These are phyloP conservation scores for Coelastrella sp. DNA, from an alignment of 139 green algal species.

Conservation along the genomic window DNA sequence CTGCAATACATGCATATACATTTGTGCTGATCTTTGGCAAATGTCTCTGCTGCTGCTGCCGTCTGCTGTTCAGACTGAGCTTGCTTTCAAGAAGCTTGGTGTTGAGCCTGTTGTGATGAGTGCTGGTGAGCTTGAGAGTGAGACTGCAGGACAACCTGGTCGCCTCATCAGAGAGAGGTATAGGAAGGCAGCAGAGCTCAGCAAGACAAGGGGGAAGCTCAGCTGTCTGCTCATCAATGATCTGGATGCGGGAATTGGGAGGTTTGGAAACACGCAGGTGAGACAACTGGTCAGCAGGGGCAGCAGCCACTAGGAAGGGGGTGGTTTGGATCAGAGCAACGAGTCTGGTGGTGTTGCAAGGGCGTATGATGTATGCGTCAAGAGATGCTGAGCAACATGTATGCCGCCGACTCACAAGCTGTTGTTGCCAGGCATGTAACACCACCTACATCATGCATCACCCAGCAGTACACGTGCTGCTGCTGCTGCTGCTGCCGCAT, in stretches of 20 bases:
- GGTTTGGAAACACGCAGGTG: constrained; percentile 83
- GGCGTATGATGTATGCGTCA: no score
- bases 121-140: constrained; percentile 86
- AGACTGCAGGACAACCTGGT: constrained; percentile 73
- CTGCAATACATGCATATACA: no score
- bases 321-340: no score
- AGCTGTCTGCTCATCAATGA: constrained; percentile 94
- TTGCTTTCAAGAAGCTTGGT: constrained; percentile 92
- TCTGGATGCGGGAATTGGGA: constrained; percentile 88
- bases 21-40: not conserved
- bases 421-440: not conserved
- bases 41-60: not conserved
- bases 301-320: no score
- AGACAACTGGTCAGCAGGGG: no score
- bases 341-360: no score
- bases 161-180: constrained; percentile 88
- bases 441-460: not conserved
- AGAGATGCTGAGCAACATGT: no score
- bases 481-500: constrained; percentile 3
- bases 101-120: constrained; percentile 89
- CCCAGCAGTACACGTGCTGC: not conserved
- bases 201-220: constrained; percentile 80
- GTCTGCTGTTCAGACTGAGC: constrained; percentile 72
- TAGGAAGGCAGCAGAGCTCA: constrained; percentile 73
- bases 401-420: no score